phyloP scores from a whole-genome alignment of 345 rosid genomes.

The Syzygium aqueum region DNA sequence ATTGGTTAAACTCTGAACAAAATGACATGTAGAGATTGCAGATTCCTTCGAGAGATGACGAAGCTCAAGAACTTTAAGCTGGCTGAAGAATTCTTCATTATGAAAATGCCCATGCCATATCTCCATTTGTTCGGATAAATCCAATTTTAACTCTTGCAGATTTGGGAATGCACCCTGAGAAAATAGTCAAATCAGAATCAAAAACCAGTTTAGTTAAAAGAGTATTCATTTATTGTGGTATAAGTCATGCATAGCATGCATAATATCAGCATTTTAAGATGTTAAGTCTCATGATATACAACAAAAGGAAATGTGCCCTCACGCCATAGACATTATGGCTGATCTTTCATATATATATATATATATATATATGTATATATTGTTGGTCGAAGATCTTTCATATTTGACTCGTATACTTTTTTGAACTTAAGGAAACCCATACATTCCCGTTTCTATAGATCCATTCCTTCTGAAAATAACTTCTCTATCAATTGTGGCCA shows the following conservation, averaged over 20 bases:
- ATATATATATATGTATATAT: too few species aligned
- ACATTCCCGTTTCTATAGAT: rapidly evolving
- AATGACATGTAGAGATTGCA: neutral
- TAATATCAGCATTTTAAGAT: neutral
- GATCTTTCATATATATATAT: too few species aligned
- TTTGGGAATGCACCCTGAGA: neutral
- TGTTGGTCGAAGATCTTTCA: too few species aligned
- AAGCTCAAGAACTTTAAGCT: neutral
- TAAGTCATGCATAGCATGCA: rapidly evolving
- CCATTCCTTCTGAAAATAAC: neutral
- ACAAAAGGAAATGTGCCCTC: too few species aligned
- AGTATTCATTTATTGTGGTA: neutral
- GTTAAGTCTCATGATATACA: too few species aligned
- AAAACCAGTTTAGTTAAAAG: rapidly evolving
- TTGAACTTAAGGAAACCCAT: neutral
- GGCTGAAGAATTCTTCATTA: neutral
- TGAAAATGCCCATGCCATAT: neutral
- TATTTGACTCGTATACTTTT: neutral
- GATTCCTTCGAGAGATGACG: rapidly evolving
- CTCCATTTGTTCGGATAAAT: neutral
- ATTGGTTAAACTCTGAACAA: rapidly evolving
- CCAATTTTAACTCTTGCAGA: neutral
- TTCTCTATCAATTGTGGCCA: rapidly evolving
- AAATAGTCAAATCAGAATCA: neutral
- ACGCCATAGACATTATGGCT: too few species aligned